A percentile compares a stretch with the other conserved stretches of the same genome.
Conservation (phyloP, 2,329 filamentous ascomycete genomes). For the Fonsecaea nubica region DNA sequence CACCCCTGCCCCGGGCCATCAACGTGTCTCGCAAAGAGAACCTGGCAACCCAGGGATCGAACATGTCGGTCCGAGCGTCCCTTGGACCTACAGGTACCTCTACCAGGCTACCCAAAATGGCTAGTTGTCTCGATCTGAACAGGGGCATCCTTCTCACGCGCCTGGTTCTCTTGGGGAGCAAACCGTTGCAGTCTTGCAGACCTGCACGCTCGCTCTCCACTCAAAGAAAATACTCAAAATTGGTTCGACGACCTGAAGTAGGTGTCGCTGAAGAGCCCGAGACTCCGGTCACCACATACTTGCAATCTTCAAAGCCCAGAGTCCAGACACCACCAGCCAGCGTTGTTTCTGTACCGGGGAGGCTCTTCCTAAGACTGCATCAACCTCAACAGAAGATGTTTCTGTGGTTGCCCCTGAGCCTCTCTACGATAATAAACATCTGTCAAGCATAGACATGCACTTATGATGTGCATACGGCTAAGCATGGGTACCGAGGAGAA, state of each 20-base stretch:
- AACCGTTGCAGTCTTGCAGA: slow-evolving; percentile 6
- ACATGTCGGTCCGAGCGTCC: slow-evolving; percentile 9
- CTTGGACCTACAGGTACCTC: slow-evolving; percentile 11
- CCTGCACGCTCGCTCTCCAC: background rate
- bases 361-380: background rate
- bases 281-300: background rate
- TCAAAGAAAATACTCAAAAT: background rate
- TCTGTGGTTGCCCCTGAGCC: background rate
- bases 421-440: background rate
- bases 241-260: background rate
- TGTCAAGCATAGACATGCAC: slow-evolving; percentile 8
- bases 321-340: slow-evolving; percentile 1
- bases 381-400: background rate
- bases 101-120: background rate
- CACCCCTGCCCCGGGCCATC: slow-evolving; percentile 19
- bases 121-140: slow-evolving; percentile 1
- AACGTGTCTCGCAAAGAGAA: slow-evolving; percentile 18
- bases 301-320: background rate
- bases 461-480: slow-evolving; percentile 28
- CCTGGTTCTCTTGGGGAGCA: slow-evolving; percentile 9
- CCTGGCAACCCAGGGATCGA: slow-evolving; percentile 10
- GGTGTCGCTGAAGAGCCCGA: background rate
- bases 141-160: slow-evolving; percentile 6
- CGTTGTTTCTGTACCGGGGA: slow-evolving; percentile 1
- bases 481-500: slow-evolving; percentile 2